Percentiles rank a stretch among this genome's conserved stretches.
These are phyloP conservation scores for Citrus inodora DNA, from an alignment of 345 rosid species.

Conservation along the genomic window DNA sequence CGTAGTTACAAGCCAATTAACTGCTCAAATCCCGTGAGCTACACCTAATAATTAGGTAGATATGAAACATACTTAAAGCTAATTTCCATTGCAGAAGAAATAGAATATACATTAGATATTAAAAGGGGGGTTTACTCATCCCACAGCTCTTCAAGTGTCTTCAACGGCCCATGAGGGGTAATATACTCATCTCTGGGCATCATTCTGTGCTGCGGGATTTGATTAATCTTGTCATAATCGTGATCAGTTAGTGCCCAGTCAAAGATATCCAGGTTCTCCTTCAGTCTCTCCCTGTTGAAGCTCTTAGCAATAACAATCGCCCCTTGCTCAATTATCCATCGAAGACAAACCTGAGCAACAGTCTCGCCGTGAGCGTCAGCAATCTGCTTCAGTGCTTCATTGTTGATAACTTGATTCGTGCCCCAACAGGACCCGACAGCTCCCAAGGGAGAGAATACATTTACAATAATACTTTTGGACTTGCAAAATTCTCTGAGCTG, in stretches of 20 bases:
- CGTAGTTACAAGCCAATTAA: too few relatives aligned
- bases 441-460: neutral
- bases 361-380: neutral
- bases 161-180: slow-evolving; percentile 5
- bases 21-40: too few relatives aligned
- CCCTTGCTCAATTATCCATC: slow-evolving; percentile 21
- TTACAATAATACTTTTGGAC: neutral
- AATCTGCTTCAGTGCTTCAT: neutral
- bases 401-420: neutral
- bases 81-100: too few relatives aligned
- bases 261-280: slow-evolving; percentile 15
- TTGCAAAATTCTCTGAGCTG: neutral
- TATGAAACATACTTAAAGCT: too few relatives aligned
- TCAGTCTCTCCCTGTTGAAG: slow-evolving; percentile 14
- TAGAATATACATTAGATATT: neutral
- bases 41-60: too few relatives aligned
- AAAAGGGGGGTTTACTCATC: slow-evolving; percentile 6
- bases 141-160: slow-evolving; percentile 18
- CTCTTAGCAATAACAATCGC: slow-evolving; percentile 10
- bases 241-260: slow-evolving; percentile 11
- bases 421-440: neutral
- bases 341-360: slow-evolving; percentile 8
- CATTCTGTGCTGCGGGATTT: slow-evolving; percentile 1
- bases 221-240: slow-evolving; percentile 1
- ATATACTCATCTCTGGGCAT: neutral